phyloP scores from a whole-genome alignment of 2,329 filamentous ascomycete genomes.

The Cadophora sp. region DNA sequence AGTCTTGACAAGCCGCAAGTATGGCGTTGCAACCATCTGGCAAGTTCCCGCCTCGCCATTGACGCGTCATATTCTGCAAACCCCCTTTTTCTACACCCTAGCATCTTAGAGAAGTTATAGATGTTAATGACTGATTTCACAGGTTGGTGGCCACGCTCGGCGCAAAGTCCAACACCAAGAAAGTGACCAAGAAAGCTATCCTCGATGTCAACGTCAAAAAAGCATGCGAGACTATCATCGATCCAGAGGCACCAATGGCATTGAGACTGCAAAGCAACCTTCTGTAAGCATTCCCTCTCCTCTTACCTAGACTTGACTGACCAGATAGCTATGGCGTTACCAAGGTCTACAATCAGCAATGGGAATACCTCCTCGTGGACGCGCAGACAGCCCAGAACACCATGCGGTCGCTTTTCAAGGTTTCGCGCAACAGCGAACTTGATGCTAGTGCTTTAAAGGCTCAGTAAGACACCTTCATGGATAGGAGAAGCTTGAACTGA shows the following conservation, averaged over 20 bases:
- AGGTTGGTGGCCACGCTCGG: slow-evolving; percentile 95
- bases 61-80: neutral
- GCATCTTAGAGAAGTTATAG: neutral
- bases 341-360: slow-evolving; percentile 87
- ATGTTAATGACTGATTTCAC: slow-evolving; percentile 6
- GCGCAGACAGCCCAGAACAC: slow-evolving; percentile 75
- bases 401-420: slow-evolving; percentile 72
- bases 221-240: slow-evolving; percentile 87
- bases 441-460: slow-evolving; percentile 75
- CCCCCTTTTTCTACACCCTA: neutral
- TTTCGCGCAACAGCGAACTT: slow-evolving; percentile 63
- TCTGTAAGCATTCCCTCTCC: slow-evolving; percentile 58
- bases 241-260: slow-evolving; percentile 86
- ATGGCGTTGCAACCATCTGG: slow-evolving; percentile 96
- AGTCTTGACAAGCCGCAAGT: slow-evolving; percentile 84
- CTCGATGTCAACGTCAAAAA: slow-evolving; percentile 85
- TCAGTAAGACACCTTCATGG: slow-evolving; percentile 59
- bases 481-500: slow-evolving; percentile 10
- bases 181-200: slow-evolving; percentile 84
- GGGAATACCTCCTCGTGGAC: slow-evolving; percentile 82
- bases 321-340: slow-evolving; percentile 73
- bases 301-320: slow-evolving; percentile 29
- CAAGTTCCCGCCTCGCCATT: slow-evolving; percentile 51
- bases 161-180: slow-evolving; percentile 71
- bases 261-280: slow-evolving; percentile 88